Evolutionary conservation across 2,329 filamentous ascomycete species (phyloP), one percentile per base, ranked within the genome.

Genomic region (Fusarium marasasianum): DNA sequence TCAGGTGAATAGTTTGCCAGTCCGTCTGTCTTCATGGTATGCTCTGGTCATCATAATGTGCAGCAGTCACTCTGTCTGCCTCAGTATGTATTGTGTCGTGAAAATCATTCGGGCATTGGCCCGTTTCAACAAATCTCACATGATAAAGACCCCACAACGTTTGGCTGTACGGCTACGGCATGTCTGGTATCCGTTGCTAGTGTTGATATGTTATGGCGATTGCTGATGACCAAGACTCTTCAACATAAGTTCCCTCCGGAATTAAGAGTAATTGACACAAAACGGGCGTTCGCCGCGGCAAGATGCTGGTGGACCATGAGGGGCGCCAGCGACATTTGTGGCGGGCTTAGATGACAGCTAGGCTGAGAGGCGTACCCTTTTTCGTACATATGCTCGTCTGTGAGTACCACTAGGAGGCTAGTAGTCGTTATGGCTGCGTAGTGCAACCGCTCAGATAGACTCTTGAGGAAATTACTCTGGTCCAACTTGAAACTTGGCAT

Each of bases 201-300:
- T 47, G 44, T 48, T 31, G 50, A n/a, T 29, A 33, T 50, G 35
- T 44, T 13, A 57, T 48, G 50, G 17, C 29, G 54, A 66, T 58
- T 47, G 43, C 56, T 37, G n/a, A 47, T 40, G 26, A 47, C 58
- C 51, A 56, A 40, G 63, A n/a, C 35, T 24, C 38, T 45, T 40
- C 26, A 47, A 58, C 71, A 71, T 55, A 74, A 73, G 66, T 74
- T 61, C 54, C 62, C 41, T 59, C 56, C 45, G 41, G 44, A 54
- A 48, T 67, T 55, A 58, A 73, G 44, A 66, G 43, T 20, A 61
- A 55, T 66, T 65, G 63, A 65, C 74, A 70, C 53, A 71, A 75
- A 73, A 61, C 73, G 74, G 74, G 72, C 70, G 57, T 72, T 76
- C 70, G 76, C 76, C 76, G 70, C 74, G 76, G 76, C 76, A 73